These are phyloP conservation scores for Nephelium lappaceum DNA, from an alignment of 345 rosid species.

Conservation along the genomic window DNA sequence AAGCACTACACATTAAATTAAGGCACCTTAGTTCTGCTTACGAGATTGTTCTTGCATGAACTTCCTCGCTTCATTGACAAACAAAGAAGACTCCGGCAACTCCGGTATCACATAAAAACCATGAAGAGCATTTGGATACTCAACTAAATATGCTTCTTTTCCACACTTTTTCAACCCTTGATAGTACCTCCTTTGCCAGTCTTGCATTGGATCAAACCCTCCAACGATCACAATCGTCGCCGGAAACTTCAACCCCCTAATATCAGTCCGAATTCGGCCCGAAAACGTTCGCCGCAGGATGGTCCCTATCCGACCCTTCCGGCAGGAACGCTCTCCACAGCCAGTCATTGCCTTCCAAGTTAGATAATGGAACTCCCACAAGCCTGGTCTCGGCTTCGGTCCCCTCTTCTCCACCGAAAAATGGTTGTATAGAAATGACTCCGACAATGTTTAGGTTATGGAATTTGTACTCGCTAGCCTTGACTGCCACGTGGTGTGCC, in stretches of 20 bases:
- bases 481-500: conserved; percentile 44
- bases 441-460: conserved; percentile 22
- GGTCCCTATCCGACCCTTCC: conserved; percentile 28
- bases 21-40: too few species aligned
- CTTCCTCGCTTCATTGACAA: conserved; percentile 20
- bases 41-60: conserved; percentile 22
- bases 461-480: conserved; percentile 21
- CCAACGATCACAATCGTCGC: conserved; percentile 25
- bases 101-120: conserved; percentile 36
- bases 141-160: conserved; percentile 33
- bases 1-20: too few species aligned
- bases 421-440: conserved; percentile 34
- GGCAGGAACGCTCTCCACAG: conserved; percentile 34
- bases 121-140: conserved; percentile 39
- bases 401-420: conserved; percentile 43
- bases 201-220: conserved; percentile 43
- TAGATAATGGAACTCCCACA: conserved; percentile 5
- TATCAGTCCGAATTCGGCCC: conserved; percentile 19
- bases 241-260: conserved; percentile 28
- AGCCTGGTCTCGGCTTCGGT: conserved; percentile 32
- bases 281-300: conserved; percentile 17
- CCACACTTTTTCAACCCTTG: conserved; percentile 36
- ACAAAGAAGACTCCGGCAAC: conserved; percentile 25
- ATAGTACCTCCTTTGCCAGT: conserved; percentile 43
- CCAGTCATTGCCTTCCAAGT: conserved; percentile 21